Conservation (phyloP, 1,284 basidiomycete genomes). For the Somion occarium region DNA sequence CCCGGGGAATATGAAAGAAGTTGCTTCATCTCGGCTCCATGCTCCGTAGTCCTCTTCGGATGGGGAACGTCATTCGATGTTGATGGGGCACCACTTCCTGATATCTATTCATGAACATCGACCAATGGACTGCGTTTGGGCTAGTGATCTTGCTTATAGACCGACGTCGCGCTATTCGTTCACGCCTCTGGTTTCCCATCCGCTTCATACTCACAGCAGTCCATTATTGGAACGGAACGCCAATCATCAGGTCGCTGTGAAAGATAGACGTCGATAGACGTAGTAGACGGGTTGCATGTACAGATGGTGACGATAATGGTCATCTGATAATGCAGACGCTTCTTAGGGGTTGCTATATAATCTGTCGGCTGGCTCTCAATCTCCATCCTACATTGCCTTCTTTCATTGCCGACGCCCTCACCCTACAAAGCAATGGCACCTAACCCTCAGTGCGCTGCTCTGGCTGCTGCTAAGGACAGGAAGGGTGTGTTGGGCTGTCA, state of each 20-base stretch:
- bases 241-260: not conserved
- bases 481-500: conserved; percentile 36
- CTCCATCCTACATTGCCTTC: not conserved
- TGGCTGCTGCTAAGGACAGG: conserved; percentile 46
- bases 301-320: not conserved
- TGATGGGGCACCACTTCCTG: too few relatives aligned
- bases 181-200: too few relatives aligned
- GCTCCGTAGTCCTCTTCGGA: too few relatives aligned
- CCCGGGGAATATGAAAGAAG: too few relatives aligned
- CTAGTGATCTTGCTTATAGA: too few relatives aligned
- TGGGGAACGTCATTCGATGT: too few relatives aligned
- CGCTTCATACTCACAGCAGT: not conserved
- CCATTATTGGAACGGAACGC: not conserved
- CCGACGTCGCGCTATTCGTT: too few relatives aligned
- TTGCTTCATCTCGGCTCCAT: too few relatives aligned
- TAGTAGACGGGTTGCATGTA: not conserved
- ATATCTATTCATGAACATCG: too few relatives aligned
- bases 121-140: too few relatives aligned
- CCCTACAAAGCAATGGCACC: conserved; percentile 29
- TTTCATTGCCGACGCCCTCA: conserved; percentile 3
- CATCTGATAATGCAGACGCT: conserved; percentile 1
- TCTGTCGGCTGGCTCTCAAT: not conserved
- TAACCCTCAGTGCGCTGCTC: conserved; percentile 52
- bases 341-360: not conserved
- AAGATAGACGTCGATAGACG: not conserved